Evolutionary conservation across 2,329 filamentous ascomycete genomes (phyloP).

Genomic region (Diaporthe longicolla): DNA sequence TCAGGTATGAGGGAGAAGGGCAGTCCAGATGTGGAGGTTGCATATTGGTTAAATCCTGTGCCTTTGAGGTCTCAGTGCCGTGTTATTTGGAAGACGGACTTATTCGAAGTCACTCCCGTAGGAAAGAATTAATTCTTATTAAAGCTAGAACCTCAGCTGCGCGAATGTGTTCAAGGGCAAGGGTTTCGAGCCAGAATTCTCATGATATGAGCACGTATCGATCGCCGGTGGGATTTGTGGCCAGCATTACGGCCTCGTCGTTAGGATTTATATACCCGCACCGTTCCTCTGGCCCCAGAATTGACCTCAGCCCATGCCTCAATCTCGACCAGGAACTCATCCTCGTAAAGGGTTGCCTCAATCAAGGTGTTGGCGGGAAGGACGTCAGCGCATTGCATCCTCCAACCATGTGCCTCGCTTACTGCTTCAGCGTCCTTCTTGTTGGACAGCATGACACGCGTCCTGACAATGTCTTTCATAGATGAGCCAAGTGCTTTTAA

Average conservation of each 20-base stretch:
- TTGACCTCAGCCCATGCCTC: conserved; percentile 45
- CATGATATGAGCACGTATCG: not conserved
- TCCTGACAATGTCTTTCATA: conserved; percentile 49
- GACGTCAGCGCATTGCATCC: conserved; percentile 47
- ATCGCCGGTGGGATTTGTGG: not conserved
- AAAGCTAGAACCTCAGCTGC: not conserved
- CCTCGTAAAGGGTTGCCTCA: conserved; percentile 41
- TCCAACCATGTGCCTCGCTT: conserved; percentile 49
- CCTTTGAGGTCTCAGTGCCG: too few relatives aligned
- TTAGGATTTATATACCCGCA: conserved; percentile 27
- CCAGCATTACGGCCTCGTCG: not conserved
- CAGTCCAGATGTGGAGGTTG: not conserved
- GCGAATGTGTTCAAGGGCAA: not conserved
- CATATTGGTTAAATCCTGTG: not conserved
- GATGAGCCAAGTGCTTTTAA: conserved; percentile 48
- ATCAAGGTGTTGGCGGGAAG: conserved; percentile 44
- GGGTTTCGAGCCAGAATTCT: not conserved
- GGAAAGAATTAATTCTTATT: not conserved
- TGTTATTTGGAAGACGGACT: not conserved
- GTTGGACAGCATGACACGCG: conserved; percentile 47
- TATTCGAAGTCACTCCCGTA: too few relatives aligned
- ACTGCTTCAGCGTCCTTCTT: conserved; percentile 48
- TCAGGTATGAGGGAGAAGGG: not conserved
- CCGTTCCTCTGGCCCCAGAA: conserved; percentile 31
- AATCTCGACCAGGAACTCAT: conserved; percentile 44